Evolutionary conservation across 192 early-diverging fungal genomes (phyloP), one percentile per base, ranked within the genome.

Genomic region (Backusella psychrophila): DNA sequence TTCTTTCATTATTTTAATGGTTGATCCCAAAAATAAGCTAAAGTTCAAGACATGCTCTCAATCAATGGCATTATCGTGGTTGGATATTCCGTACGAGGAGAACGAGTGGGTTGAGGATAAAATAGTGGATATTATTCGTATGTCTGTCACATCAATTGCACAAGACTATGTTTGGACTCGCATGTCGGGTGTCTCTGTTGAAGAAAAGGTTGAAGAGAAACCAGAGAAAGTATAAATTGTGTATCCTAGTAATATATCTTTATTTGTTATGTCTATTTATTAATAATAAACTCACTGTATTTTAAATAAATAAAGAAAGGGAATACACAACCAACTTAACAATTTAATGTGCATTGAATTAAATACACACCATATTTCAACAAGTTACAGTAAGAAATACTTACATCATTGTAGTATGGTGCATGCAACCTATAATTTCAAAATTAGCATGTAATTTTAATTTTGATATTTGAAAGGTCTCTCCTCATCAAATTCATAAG

Each of bases 51-150:
- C 87, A 2, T 69, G 73, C 15, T 89, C 88, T 11, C 88, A 89
- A 80, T 82, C 83, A 35, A 77, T 89, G 68, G 85, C 88, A 39
- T 80, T 81, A 17, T 49, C 75, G 42, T 89, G 88, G 88, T 33
- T 89, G 53, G 82, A 88, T 73, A 82, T 89, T 76, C 85, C 84
- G 8, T 86, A 89, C 73, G 88, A 88, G 72, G 87, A 88, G 49
- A 89, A 89, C 78, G 88, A 89, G 79, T 89, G 88, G 88, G 87
- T 89, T 21, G 88, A 89, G 74, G 85, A 86, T 38, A 80, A 86
- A 66, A 86, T 89, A 79, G 82, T 86, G 6, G 81, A 83, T 39
- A 78, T 82, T n/a, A 77, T 89, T 66, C 80, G 81, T 31, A 41
- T 83, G 34, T 83, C 87, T 0, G 84, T 88, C 1, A 80, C 80